Percentiles rank a stretch among this genome's conserved stretches.
phyloP scores from a whole-genome alignment of 495 filamentous ascomycete genomes.

The Viridothelium virens region DNA sequence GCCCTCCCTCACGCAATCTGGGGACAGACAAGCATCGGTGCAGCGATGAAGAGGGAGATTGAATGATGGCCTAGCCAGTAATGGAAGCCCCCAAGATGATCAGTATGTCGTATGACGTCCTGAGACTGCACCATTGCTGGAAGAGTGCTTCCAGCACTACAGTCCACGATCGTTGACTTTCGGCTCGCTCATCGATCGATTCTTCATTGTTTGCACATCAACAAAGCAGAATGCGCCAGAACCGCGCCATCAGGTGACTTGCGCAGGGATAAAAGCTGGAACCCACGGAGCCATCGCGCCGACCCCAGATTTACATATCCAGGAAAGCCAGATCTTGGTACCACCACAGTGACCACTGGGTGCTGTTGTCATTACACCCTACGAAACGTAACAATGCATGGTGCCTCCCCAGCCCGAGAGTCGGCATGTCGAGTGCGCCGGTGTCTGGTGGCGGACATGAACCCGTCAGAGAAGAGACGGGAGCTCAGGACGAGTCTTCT shows the following conservation, averaged over 20 bases:
- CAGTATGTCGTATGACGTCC: too few species aligned
- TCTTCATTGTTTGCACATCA: not conserved
- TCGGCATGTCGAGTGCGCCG: constrained; percentile 5
- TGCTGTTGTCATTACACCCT: not conserved
- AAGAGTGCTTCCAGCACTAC: too few species aligned
- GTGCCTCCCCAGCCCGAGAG: not conserved
- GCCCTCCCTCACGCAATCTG: not conserved
- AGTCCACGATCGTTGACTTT: too few species aligned
- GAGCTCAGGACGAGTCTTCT: not conserved
- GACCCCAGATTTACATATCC: constrained; percentile 8
- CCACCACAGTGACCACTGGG: not conserved
- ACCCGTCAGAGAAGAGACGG: not conserved
- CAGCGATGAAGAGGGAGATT: not conserved
- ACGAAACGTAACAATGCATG: not conserved
- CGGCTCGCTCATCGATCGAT: not conserved
- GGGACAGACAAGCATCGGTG: not conserved
- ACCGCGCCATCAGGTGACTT: constrained; percentile 10
- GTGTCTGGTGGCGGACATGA: not conserved
- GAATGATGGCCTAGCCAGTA: not conserved
- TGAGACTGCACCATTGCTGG: too few species aligned
- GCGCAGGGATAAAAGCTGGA: not conserved
- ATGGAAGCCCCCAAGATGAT: too few species aligned
- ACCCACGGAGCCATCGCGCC: not conserved
- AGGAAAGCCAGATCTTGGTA: not conserved
- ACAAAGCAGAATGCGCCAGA: not conserved